Evolutionary conservation across 345 rosid species (phyloP), one percentile per base, ranked within the genome.

Genomic region (Populus tremula): DNA sequence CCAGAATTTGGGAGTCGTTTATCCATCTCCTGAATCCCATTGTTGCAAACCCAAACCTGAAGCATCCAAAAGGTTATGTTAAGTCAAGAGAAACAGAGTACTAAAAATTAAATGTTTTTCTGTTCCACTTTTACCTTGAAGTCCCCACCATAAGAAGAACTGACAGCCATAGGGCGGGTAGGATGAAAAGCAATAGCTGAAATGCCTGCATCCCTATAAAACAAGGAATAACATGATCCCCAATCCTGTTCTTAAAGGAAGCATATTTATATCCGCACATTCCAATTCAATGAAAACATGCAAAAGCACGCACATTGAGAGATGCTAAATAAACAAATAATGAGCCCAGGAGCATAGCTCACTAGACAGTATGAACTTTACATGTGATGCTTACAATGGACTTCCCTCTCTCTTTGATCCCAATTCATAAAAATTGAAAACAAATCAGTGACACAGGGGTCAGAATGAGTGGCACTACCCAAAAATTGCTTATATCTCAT

Each of bases 151-250:
- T 81, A 84, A 27, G 99, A 96, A 71, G 99, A 79, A 74, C 92
- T 92, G 65, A 90, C 98, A 80, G 91, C 96, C 93, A 92, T 88
- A 62, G 54, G 79, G 75, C 85, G 79, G 47, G 86, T 86, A 74
- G 97, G 99, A 79, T 93, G 94, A 82, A 93, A 91, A 61, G 89
- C 88, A 75, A 96, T 53, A 39, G 94, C 87, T 56, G 99, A 96
- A 80, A 96, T 83, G 47, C 83, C 75, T n/a, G 92, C 93, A 82
- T 92, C 94, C 95, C 97, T 96, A 78, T 39, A 80, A 27, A 78
- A 81, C 16, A 70, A 43, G 36, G 8, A 75, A 53, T 4, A 35
- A 38, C 36, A 43, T 36, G 23, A 38, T 64, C 64, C 73, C 68
- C 35, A 79, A 3, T 56, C 41, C 31, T 23, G 10, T 23, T 50